These are phyloP conservation scores for Fraxinus latifolia DNA, from an alignment of 305 asterid species.

Conservation along the genomic window DNA sequence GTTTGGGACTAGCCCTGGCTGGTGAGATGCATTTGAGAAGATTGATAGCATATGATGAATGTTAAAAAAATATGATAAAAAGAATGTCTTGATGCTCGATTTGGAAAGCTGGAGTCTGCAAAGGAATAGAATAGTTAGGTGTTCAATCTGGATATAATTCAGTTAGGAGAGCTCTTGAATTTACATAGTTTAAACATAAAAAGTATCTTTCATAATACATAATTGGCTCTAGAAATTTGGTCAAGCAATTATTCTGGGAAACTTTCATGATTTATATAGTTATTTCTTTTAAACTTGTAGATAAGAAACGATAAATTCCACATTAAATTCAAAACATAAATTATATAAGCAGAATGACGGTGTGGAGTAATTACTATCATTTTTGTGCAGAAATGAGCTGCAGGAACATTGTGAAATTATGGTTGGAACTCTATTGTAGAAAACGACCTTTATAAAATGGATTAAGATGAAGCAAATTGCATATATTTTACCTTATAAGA, in stretches of 20 bases:
- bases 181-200: background rate
- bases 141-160: background rate
- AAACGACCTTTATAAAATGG: background rate
- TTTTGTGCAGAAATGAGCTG: background rate
- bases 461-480: background rate
- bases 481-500: background rate
- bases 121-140: background rate
- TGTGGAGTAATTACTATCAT: background rate
- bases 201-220: background rate
- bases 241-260: background rate
- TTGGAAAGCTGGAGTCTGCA: background rate
- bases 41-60: background rate
- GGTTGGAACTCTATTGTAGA: background rate
- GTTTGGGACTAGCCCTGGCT: background rate
- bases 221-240: background rate
- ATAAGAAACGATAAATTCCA: background rate
- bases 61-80: background rate
- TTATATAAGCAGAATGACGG: background rate
- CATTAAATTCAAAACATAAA: background rate
- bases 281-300: background rate
- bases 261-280: background rate
- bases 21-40: background rate
- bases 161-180: background rate
- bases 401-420: background rate
- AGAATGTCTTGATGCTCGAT: background rate